Evolutionary conservation across 148 eudicot species (phyloP).

Genomic region (Persicaria maculosa): DNA sequence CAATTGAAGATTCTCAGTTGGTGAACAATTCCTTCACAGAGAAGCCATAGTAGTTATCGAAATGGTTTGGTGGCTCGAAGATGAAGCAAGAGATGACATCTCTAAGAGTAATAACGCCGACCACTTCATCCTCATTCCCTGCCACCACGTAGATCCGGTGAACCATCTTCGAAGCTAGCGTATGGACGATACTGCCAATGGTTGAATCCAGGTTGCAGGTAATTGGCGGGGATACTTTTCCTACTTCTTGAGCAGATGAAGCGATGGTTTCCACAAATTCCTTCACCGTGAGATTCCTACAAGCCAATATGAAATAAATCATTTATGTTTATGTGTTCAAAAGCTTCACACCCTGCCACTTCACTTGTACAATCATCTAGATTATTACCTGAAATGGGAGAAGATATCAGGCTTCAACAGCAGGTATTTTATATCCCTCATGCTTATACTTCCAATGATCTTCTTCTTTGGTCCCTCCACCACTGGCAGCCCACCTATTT

Average conservation of each 20-base stretch:
- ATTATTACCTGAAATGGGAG: slow-evolving; percentile 63
- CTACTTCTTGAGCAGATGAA: slow-evolving; percentile 30
- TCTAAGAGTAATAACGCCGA: slow-evolving; percentile 82
- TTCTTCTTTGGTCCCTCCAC: slow-evolving; percentile 69
- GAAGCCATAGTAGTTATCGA: slow-evolving; percentile 59
- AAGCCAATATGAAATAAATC: neutral
- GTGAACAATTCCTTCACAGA: slow-evolving; percentile 48
- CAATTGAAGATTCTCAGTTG: slow-evolving; percentile 18
- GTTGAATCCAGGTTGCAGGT: slow-evolving; percentile 61
- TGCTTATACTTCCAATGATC: slow-evolving; percentile 77
- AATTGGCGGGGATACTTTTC: slow-evolving; percentile 43
- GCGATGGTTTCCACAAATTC: slow-evolving; percentile 59
- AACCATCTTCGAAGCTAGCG: slow-evolving; percentile 54
- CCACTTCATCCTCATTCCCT: slow-evolving; percentile 38
- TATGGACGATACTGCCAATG: slow-evolving; percentile 55
- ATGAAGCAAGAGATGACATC: slow-evolving; percentile 93
- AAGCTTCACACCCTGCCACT: too few relatives aligned
- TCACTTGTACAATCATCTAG: too few relatives aligned
- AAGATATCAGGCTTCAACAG: slow-evolving; percentile 66
- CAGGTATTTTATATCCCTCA: slow-evolving; percentile 77
- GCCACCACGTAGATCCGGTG: slow-evolving; percentile 64
- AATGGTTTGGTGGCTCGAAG: slow-evolving; percentile 70
- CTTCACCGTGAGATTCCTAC: slow-evolving; percentile 68
- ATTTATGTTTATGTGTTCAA: neutral
- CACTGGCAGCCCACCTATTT: slow-evolving; percentile 93